Evolutionary conservation across 352 stramenopile genomes (phyloP), one percentile per base, ranked within the genome.

Genomic region (Pythium sp.): DNA sequence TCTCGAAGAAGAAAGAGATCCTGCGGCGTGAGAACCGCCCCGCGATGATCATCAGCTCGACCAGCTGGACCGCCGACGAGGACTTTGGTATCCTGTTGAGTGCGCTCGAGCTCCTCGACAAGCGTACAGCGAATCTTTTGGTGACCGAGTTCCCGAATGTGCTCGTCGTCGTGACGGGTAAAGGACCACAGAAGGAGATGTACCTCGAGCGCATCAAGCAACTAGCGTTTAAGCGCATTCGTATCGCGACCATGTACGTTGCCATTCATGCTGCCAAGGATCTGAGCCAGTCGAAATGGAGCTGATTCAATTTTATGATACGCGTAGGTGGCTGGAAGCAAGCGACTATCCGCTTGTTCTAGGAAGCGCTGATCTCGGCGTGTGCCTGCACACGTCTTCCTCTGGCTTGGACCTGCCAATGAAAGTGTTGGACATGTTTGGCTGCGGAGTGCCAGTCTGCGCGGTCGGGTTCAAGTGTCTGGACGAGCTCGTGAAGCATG

Each of bases 381-480:
- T 99, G 43, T 99, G 93, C 36, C 83, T 99, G n/a, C 98, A 99
- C 84, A 99, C 96, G 11, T 99, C 95, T 5, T 99, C 97, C 3
- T 99, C 92, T 5, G 98, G 97, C 0, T 77, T 99, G 38, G 98
- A 99, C 79, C 77, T 99, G 51, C 98, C 98, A 5, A 99, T 99
- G 97, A 99, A 99, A 67, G 97, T 99, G 53, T 80, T 99, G 38
- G 98, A 99, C 80, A 99, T 99, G 94, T 99, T 99, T 85, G 98
- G 98, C 41, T 98, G 92, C 66, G 86, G 90, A 15, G 81, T 99
- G 41, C 98, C 98, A 20, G 98, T 99, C 0, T 99, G 96, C 72
- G 98, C 97, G 3, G 87, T 98, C 36, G 80, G 79, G 49, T 99
- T 99, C 84, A 79, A 91, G 61, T 99, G 95, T 69, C 76, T 99